Conservation (phyloP, 768 basidiomycete species). For the Russula olivacea region DNA sequence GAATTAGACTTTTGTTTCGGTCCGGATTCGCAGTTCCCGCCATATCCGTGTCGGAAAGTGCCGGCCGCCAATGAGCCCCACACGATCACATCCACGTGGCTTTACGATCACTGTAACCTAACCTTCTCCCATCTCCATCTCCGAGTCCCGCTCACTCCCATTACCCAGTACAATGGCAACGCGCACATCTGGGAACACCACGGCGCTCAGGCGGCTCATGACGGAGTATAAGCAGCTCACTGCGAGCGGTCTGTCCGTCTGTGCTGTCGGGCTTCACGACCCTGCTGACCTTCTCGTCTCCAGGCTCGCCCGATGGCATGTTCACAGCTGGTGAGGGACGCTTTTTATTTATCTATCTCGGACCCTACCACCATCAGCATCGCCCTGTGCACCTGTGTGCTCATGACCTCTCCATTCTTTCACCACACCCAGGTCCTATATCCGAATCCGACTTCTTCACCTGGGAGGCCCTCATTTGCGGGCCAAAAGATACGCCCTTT, state of each 20-base stretch:
- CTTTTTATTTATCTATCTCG: too few relatives aligned
- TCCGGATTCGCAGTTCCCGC: background rate
- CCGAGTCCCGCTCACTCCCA: too few relatives aligned
- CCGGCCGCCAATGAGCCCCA: background rate
- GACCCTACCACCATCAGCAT: background rate
- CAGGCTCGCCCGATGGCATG: constrained; percentile 90
- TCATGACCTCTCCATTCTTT: background rate
- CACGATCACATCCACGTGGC: background rate
- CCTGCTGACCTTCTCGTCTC: background rate
- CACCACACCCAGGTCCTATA: constrained; percentile 55
- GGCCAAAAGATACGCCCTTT: constrained; percentile 92
- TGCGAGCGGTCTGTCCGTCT: constrained; percentile 50
- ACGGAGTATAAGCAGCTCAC: constrained; percentile 88
- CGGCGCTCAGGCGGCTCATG: constrained; percentile 83
- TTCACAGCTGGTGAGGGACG: constrained; percentile 75
- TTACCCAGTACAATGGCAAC: constrained; percentile 42
- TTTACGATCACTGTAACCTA: too few relatives aligned
- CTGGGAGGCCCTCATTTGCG: constrained; percentile 93
- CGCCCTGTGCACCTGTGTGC: background rate
- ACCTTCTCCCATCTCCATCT: too few relatives aligned
- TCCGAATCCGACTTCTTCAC: constrained; percentile 92
- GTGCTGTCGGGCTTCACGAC: background rate
- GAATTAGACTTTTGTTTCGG: constrained; percentile 3
- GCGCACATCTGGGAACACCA: constrained; percentile 51
- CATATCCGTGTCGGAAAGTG: background rate